phyloP scores from a whole-genome alignment of 2,329 filamentous ascomycete genomes.

The Ceratocystis smalleyi region DNA sequence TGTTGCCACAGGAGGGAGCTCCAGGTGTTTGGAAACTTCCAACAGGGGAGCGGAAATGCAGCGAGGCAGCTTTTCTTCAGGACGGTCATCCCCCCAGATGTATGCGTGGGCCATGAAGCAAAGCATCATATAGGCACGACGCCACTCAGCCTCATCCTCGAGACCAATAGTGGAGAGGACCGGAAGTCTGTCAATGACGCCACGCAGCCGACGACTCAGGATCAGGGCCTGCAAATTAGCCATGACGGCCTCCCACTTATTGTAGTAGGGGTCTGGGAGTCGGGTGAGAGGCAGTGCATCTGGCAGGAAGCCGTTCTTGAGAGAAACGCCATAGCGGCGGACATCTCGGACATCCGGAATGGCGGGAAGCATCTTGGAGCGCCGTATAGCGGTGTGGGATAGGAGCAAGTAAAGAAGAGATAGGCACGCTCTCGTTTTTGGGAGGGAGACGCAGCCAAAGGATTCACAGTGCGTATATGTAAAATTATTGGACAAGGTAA shows the following conservation, averaged over 20 bases:
- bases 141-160: conserved; percentile 76
- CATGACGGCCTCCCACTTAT: conserved; percentile 79
- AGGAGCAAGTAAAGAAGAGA: neutral
- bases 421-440: too few species aligned
- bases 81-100: conserved; percentile 83
- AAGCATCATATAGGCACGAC: conserved; percentile 77
- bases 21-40: conserved; percentile 57
- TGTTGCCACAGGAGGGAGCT: conserved; percentile 82
- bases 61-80: conserved; percentile 62
- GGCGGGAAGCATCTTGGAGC: conserved; percentile 37
- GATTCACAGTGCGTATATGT: neutral
- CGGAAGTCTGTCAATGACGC: conserved; percentile 65
- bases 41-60: conserved; percentile 72
- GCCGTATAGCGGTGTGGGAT: neutral
- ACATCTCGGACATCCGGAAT: conserved; percentile 48
- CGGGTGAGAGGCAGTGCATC: conserved; percentile 61
- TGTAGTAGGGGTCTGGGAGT: conserved; percentile 81
- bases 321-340: conserved; percentile 53
- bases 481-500: conserved; percentile 7
- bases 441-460: neutral
- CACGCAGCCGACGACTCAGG: conserved; percentile 66
- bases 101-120: conserved; percentile 89
- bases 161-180: conserved; percentile 71
- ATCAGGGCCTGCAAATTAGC: conserved; percentile 77
- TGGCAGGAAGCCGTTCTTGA: conserved; percentile 74